Percentiles rank a stretch among this genome's conserved stretches.
phyloP scores from a whole-genome alignment of 139 green algal species.

The Nannochloris sp. region DNA sequence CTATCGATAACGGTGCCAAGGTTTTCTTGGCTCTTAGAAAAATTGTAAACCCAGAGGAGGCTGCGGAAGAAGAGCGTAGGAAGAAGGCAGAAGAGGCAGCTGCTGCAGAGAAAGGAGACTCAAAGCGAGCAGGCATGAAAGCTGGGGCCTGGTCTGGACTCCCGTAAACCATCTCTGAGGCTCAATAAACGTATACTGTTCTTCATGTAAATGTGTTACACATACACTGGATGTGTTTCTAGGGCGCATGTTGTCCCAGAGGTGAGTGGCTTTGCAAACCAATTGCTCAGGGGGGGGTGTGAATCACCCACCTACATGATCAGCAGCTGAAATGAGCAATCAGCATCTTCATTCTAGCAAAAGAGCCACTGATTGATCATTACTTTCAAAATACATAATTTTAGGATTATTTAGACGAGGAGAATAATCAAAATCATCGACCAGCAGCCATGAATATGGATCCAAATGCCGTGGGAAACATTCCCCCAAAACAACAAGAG shows the following conservation, averaged over 20 bases:
- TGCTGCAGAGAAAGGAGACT: not conserved
- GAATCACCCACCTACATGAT: no score
- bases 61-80: slow-evolving; percentile 37
- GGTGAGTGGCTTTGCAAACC: no score
- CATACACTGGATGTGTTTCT: no score
- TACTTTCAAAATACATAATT: not conserved
- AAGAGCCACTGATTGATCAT: not conserved
- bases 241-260: no score
- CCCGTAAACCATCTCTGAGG: slow-evolving; percentile 11
- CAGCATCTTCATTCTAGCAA: not conserved
- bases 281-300: no score
- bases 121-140: slow-evolving; percentile 7
- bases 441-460: not conserved
- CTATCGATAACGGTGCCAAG: slow-evolving; percentile 82
- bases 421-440: not conserved
- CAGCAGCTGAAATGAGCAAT: no score
- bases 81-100: slow-evolving; percentile 14
- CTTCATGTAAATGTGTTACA: no score
- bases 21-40: slow-evolving; percentile 43
- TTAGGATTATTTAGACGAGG: not conserved
- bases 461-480: not conserved
- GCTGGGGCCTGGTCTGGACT: slow-evolving; percentile 31
- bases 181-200: not conserved
- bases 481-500: slow-evolving; percentile 36
- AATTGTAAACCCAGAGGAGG: slow-evolving; percentile 13